Evolutionary conservation across 768 basidiomycete genomes (phyloP).

Genomic region (Naganishia friedmannii): DNA sequence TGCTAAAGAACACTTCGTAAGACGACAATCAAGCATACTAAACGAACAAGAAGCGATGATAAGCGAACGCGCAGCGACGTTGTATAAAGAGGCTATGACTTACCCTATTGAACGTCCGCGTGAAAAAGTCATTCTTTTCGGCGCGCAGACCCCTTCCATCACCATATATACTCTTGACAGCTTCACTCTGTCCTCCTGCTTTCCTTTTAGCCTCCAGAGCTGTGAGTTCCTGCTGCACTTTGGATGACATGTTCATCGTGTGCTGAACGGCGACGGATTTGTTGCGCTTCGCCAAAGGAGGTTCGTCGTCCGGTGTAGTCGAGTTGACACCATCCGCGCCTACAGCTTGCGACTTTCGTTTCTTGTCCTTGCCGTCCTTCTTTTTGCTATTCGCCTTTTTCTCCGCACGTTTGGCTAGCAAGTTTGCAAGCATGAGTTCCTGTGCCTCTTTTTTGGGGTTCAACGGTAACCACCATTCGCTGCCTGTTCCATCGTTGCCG

Average conservation of each 20-base stretch:
- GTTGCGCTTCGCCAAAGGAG: constrained; percentile 2
- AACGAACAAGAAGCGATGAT: background rate
- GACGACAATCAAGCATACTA: constrained; percentile 17
- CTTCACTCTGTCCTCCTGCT: constrained; percentile 26
- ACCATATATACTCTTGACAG: constrained; percentile 32
- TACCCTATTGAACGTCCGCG: constrained; percentile 32
- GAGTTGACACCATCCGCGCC: background rate
- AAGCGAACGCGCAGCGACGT: background rate
- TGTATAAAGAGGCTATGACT: background rate
- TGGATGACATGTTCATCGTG: constrained; percentile 20
- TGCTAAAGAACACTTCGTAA: background rate
- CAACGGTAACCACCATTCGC: constrained; percentile 44
- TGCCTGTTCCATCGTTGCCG: constrained; percentile 60
- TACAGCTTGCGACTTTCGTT: constrained; percentile 28
- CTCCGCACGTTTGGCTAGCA: constrained; percentile 28
- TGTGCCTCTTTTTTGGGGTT: constrained; percentile 45
- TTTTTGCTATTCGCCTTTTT: constrained; percentile 20
- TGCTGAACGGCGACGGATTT: constrained; percentile 4
- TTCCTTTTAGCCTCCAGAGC: constrained; percentile 30
- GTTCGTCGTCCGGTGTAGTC: background rate
- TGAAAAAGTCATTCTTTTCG: constrained; percentile 33
- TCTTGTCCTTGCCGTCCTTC: constrained; percentile 25
- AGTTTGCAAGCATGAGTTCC: constrained; percentile 37
- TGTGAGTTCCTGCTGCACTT: constrained; percentile 27
- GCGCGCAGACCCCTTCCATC: constrained; percentile 11